Evolutionary conservation across 306 rosid species (phyloP).

Genomic region (Casuarina equisetifolia): DNA sequence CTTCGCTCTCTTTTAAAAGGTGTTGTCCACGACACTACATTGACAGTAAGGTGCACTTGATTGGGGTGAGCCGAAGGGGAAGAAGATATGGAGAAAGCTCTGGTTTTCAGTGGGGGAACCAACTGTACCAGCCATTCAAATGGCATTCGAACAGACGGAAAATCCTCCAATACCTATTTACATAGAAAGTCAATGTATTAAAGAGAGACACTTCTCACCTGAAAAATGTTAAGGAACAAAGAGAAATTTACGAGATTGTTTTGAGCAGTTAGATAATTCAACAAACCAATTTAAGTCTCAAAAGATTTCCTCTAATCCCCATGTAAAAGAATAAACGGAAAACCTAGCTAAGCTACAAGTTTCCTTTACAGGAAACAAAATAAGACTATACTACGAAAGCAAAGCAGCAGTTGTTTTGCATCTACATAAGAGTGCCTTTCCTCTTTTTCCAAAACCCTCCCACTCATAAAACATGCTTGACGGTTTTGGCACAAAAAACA

Average conservation of each 20-base stretch:
- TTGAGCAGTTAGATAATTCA: background rate
- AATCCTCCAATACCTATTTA: constrained; percentile 78
- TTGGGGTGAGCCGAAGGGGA: constrained; percentile 64
- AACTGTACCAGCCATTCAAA: constrained; percentile 92
- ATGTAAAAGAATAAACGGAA: background rate
- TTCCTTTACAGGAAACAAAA: background rate
- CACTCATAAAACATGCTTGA: background rate
- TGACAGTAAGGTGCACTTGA: constrained; percentile 88
- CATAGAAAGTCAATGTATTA: constrained; percentile 2
- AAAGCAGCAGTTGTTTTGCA: background rate
- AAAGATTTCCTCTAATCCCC: background rate
- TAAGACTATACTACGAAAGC: background rate
- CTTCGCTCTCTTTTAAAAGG: constrained; percentile 71
- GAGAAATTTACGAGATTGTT: background rate
- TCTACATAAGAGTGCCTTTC: background rate
- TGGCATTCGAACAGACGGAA: constrained; percentile 89
- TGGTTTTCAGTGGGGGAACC: constrained; percentile 82
- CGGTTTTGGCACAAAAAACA: background rate
- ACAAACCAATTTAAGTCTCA: background rate
- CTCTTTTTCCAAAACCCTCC: background rate
- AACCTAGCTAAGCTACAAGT: background rate
- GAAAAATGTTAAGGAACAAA: constrained; percentile 7
- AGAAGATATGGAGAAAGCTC: constrained; percentile 87
- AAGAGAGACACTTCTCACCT: constrained; percentile 13
- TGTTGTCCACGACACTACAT: constrained; percentile 74